These are phyloP conservation scores for Nematodospora valgi DNA, from an alignment of 805 yeast species.

Conservation along the genomic window DNA sequence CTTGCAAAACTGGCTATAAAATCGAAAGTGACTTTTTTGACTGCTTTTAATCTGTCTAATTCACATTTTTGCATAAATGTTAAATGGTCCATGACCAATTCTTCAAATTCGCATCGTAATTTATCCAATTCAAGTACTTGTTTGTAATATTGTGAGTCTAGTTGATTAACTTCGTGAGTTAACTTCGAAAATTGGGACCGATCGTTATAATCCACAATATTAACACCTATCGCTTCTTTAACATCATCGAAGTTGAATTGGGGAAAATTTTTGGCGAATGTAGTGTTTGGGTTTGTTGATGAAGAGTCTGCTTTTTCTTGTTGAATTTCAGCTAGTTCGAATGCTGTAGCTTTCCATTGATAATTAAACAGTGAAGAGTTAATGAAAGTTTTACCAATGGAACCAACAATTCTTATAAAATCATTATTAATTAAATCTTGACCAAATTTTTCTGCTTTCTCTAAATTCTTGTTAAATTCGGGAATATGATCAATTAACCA, in stretches of 20 bases:
- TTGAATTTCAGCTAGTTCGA: slow-evolving; percentile 34
- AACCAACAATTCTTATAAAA: slow-evolving; percentile 62
- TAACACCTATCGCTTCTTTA: slow-evolving; percentile 45
- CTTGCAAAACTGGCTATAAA: slow-evolving; percentile 65
- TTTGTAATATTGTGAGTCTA: slow-evolving; percentile 53
- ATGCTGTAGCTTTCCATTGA: slow-evolving; percentile 77
- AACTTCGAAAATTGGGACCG: slow-evolving; percentile 50
- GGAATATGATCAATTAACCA: slow-evolving; percentile 52
- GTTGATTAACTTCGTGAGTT: slow-evolving; percentile 52
- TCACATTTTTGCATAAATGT: slow-evolving; percentile 82
- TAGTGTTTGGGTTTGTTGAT: background rate
- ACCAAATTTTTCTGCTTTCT: slow-evolving; percentile 68
- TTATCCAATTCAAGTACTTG: slow-evolving; percentile 60
- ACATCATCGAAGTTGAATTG: slow-evolving; percentile 39
- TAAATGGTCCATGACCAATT: slow-evolving; percentile 64
- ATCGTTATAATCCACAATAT: slow-evolving; percentile 42
- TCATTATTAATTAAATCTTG: slow-evolving; percentile 65
- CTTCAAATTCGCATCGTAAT: slow-evolving; percentile 71
- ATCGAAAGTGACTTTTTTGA: slow-evolving; percentile 73
- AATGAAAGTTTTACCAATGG: slow-evolving; percentile 56
- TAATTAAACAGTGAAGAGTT: slow-evolving; percentile 71
- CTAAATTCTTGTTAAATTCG: slow-evolving; percentile 44
- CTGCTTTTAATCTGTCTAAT: slow-evolving; percentile 68
- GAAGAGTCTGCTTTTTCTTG: background rate
- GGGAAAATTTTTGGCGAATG: background rate